Evolutionary conservation across 805 yeast genomes (phyloP).

Genomic region (Ascoidea asiatica): DNA sequence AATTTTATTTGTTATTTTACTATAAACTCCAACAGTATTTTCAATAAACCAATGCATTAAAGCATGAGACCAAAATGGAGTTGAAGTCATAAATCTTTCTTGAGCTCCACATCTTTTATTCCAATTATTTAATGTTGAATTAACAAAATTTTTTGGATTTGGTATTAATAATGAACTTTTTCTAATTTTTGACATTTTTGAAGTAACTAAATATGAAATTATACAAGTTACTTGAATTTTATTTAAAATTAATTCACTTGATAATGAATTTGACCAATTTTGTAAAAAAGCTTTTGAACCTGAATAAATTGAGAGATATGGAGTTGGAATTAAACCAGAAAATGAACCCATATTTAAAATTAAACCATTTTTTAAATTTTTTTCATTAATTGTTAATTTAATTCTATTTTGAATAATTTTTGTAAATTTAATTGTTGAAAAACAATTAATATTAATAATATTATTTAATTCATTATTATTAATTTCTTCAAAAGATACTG

Average conservation of each 20-base stretch:
- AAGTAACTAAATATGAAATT: conserved; percentile 80
- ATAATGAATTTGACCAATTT: conserved; percentile 80
- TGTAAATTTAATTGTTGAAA: conserved; percentile 75
- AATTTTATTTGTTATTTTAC: conserved; percentile 50
- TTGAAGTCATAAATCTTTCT: conserved; percentile 71
- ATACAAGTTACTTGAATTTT: conserved; percentile 79
- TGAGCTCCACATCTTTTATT: conserved; percentile 91
- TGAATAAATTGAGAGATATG: conserved; percentile 82
- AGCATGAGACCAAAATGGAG: conserved; percentile 94
- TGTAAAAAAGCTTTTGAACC: conserved; percentile 95
- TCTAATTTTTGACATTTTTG: conserved; percentile 90
- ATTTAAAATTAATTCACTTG: conserved; percentile 61
- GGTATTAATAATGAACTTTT: conserved; percentile 69
- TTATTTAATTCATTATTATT: conserved; percentile 56
- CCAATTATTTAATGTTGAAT: conserved; percentile 48
- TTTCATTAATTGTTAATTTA: conserved; percentile 31
- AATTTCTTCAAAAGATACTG: conserved; percentile 85
- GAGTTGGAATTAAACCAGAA: conserved; percentile 89
- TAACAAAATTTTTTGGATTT: conserved; percentile 66
- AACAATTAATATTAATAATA: conserved; percentile 76
- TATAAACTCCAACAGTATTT: conserved; percentile 70
- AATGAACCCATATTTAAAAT: conserved; percentile 94
- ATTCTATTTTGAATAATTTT: conserved; percentile 68
- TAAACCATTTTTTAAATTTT: conserved; percentile 43
- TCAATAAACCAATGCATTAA: conserved; percentile 75